Base-by-base conservation (phyloP, 257 asterid genomes). In the Scutellaria barbata region DNA sequence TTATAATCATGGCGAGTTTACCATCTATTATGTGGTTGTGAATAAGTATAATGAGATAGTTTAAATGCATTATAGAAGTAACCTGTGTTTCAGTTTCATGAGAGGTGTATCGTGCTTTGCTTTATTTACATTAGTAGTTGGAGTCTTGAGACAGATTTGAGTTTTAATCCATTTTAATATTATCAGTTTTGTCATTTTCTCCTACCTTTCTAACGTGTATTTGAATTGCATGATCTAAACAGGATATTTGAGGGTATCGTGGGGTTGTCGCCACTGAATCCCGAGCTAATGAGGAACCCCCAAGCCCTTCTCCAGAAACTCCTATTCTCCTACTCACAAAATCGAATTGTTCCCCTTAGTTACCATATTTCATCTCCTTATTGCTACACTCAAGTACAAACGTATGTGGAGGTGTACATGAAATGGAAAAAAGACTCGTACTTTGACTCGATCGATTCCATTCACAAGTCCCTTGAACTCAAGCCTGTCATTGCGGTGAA, bases 351-450 rank as follows among this genome's bases (percentile, higher is more conserved):
- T 18, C 30, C 74, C 69, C 51, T 50, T 22, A 37, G 22, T 40
- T 20, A 52, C 56, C 47, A 18, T 22, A 46, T 61, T 46, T 37
- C 53, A 37, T 63, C 68, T 59, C 72, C 81, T 50, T 59, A 58
- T 65, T 57, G 67, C n/a, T 63, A 74, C 80, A 70, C 45, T 68
- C 94, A 80, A 8, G 75, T 47, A 30, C 92, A 73, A 73, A 66
- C 77, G 48, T 89, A 90, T 50, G 97, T 90, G 25, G 75, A 87
- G 77, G 98, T 88, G 71, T 88, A 85, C 89, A 90, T 88, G 98
- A 88, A 92, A 74, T 81, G 96, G 96, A 92, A 90, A 69, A 90
- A 90, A 67, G 97, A 92, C 69, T 69, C 85, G 2, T 79, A 73
- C 74, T 85, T 65, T 33, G 96, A 92, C 74, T 85, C 97, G 11